These are phyloP conservation scores for Fusarium anthophilum DNA, from an alignment of 2,329 filamentous ascomycete genomes.

Conservation along the genomic window DNA sequence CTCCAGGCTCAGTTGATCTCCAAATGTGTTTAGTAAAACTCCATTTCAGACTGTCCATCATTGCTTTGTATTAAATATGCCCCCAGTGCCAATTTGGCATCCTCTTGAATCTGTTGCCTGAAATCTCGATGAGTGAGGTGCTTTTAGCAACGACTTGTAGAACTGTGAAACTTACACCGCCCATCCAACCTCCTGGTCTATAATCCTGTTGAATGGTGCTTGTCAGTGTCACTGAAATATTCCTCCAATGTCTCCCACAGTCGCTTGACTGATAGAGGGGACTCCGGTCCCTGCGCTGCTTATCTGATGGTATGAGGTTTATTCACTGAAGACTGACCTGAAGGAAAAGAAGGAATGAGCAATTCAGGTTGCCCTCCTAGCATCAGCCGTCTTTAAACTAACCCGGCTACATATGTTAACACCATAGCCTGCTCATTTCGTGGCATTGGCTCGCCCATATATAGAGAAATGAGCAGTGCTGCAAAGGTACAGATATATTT, in stretches of 20 bases:
- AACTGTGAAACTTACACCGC: not conserved
- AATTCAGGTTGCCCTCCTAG: no score
- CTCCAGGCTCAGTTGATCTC: constrained; percentile 10
- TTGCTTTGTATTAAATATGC: not conserved
- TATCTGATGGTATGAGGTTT: not conserved
- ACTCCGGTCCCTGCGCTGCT: not conserved
- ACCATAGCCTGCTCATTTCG: no score
- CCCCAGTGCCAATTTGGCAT: not conserved
- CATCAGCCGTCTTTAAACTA: not conserved
- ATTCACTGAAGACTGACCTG: no score
- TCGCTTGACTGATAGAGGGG: not conserved
- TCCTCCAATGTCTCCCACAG: not conserved
- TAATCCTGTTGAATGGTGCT: not conserved
- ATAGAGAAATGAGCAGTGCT: not conserved
- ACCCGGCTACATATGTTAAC: no score
- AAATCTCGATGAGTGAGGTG: not conserved
- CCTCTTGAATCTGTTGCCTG: not conserved
- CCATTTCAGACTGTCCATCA: constrained; percentile 5
- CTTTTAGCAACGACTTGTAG: not conserved
- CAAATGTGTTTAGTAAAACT: not conserved
- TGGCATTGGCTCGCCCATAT: no score
- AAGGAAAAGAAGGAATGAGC: no score
- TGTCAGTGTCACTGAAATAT: not conserved
- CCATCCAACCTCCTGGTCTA: not conserved
- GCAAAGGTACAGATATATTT: not conserved